Evolutionary conservation across 768 basidiomycete species (phyloP), one percentile per base, ranked within the genome.

Genomic region (Leccinum longicurvipes): DNA sequence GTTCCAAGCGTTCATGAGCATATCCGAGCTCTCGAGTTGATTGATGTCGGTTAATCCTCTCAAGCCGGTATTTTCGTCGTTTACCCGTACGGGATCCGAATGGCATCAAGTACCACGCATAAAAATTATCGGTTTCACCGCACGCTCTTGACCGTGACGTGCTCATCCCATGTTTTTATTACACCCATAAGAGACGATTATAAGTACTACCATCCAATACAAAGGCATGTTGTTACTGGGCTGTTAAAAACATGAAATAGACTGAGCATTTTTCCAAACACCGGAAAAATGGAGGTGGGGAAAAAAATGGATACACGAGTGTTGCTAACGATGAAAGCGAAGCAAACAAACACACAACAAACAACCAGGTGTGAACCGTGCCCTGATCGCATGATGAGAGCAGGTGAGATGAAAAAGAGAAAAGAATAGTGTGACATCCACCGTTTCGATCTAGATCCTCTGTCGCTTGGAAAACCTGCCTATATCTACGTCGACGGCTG

Each of bases 1-100:
- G 59, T 66, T 84, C 55, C 79, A 81, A 10, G 80, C 82, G 12
- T 84, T 85, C 52, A 54, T 79, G 17, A 67, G 67, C 24, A 72
- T 85, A 47, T 79, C 82, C 19, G 76, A 76, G 53, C 60, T 80
- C 56, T 47, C 70, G 42, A 62, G 24, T 15, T 4, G 32, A 8
- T 19, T 21, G 21, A 34, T 34, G 17, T 34, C 34, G 11, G 19
- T 42, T 42, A 19, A 31, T 31, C 31, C 31, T 31, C 6, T 12
- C n/a, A n/a, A n/a, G 7, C 7, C 15, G 6, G 32, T 34, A 12
- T 14, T 5, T 12, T 2, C 0, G 14, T 32, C 14, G 6, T 32
- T 32, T 32, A n/a, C n/a, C n/a, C n/a, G n/a, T n/a, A n/a, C n/a
- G n/a, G n/a, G n/a, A n/a, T n/a, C n/a, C n/a, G n/a, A n/a, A n/a